Percentiles rank a stretch among this genome's conserved stretches.
Conservation (phyloP, 306 rosid genomes). For the Malus asiatica region DNA sequence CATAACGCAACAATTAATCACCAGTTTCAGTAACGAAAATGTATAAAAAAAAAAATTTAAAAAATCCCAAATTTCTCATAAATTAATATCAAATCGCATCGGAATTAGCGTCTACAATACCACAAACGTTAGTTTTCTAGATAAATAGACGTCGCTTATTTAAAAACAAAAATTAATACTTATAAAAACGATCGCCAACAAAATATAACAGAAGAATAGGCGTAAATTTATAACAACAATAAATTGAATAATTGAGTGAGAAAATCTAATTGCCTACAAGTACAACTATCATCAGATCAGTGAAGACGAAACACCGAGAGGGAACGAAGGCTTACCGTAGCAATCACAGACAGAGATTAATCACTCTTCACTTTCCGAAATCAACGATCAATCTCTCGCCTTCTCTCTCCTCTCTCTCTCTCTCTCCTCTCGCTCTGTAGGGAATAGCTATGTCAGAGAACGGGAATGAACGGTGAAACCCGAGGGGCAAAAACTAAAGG, state of each 20-base stretch:
- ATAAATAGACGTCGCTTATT: too few relatives aligned
- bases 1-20: neutral
- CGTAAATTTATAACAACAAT: neutral
- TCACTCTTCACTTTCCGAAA: neutral
- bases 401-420: too few relatives aligned
- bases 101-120: neutral
- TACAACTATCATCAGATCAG: neutral
- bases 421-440: neutral
- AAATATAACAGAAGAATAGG: too few relatives aligned
- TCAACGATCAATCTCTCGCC: neutral
- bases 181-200: neutral
- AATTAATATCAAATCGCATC: neutral
- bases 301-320: neutral
- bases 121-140: neutral
- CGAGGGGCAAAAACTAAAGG: neutral
- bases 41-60: neutral
- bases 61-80: neutral
- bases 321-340: neutral
- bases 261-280: neutral
- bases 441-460: neutral
- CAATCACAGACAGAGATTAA: neutral
- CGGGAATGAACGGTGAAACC: too few relatives aligned
- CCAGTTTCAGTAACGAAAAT: neutral
- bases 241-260: neutral
- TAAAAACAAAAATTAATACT: neutral